A percentile compares a stretch with the other conserved stretches of the same genome.
phyloP scores from a whole-genome alignment of 495 filamentous ascomycete species.

The Penicillium pulvis region DNA sequence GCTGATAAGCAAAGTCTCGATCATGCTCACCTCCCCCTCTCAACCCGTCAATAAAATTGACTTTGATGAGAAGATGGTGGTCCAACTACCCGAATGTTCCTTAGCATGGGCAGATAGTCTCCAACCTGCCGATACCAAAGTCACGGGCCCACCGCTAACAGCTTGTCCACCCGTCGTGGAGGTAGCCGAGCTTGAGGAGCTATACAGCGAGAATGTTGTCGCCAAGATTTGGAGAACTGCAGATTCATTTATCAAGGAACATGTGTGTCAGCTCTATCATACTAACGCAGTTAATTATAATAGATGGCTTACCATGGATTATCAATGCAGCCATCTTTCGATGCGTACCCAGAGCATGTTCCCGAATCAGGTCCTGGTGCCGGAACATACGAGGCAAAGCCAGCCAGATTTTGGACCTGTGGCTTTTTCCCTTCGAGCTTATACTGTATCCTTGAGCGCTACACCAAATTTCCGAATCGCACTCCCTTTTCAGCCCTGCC shows the following conservation, averaged over 20 bases:
- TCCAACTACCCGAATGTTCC: background rate
- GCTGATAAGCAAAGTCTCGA: too few relatives aligned
- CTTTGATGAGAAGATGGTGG: background rate
- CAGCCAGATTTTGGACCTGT: slow-evolving; percentile 46
- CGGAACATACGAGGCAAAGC: slow-evolving; percentile 29
- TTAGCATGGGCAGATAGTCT: background rate
- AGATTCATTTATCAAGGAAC: background rate
- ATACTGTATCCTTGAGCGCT: slow-evolving; percentile 8
- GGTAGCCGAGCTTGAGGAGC: background rate
- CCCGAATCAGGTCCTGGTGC: slow-evolving; percentile 20
- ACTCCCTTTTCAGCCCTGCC: background rate
- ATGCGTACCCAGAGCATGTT: slow-evolving; percentile 8
- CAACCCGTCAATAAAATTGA: background rate
- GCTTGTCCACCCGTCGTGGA: background rate
- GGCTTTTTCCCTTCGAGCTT: slow-evolving; percentile 43
- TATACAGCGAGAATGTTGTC: background rate
- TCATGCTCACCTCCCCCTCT: background rate
- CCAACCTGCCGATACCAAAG: background rate
- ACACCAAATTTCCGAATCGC: slow-evolving; percentile 2
- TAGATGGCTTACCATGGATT: background rate
- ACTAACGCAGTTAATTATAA: background rate
- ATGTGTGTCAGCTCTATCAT: background rate
- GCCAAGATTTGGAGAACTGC: slow-evolving; percentile 2
- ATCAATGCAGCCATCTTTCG: background rate
- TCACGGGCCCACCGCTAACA: background rate